A percentile compares a stretch with the other conserved stretches of the same genome.
phyloP scores from a whole-genome alignment of 768 basidiomycete species.

The Cystobasidium tubakii region DNA sequence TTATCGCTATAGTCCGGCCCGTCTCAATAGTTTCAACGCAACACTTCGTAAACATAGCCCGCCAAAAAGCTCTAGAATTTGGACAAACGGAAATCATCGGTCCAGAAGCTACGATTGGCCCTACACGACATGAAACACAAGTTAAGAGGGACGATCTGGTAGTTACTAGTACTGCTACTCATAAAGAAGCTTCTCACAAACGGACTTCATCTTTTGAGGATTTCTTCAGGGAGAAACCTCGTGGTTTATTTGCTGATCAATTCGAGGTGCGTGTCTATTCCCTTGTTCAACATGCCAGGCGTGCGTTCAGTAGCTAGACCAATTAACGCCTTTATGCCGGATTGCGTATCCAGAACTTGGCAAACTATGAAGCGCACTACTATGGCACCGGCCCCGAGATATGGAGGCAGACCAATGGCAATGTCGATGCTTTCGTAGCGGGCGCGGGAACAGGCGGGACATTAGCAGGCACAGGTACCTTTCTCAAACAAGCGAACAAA shows the following conservation, averaged over 20 bases:
- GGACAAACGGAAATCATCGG: slow-evolving; percentile 50
- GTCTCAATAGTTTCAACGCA: slow-evolving; percentile 95
- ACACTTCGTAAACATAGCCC: slow-evolving; percentile 78
- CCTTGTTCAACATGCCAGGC: too few relatives aligned
- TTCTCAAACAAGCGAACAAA: slow-evolving; percentile 67
- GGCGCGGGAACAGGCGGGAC: slow-evolving; percentile 98
- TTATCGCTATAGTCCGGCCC: slow-evolving; percentile 59
- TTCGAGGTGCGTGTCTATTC: slow-evolving; percentile 62
- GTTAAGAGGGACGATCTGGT: slow-evolving; percentile 41
- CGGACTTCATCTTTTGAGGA: slow-evolving; percentile 20
- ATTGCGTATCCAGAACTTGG: slow-evolving; percentile 65
- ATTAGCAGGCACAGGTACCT: slow-evolving; percentile 74
- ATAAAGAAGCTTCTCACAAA: slow-evolving; percentile 53
- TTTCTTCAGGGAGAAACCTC: slow-evolving; percentile 52
- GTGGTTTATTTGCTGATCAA: slow-evolving; percentile 92
- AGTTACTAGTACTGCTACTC: slow-evolving; percentile 51
- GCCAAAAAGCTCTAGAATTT: slow-evolving; percentile 69
- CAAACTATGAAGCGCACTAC: slow-evolving; percentile 84
- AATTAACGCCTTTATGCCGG: neutral
- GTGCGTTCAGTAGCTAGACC: too few relatives aligned
- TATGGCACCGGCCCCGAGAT: slow-evolving; percentile 90
- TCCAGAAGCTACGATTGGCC: neutral
- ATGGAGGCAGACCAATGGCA: slow-evolving; percentile 82
- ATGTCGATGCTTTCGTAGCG: slow-evolving; percentile 73
- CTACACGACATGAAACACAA: slow-evolving; percentile 2